Conservation (phyloP, 1,284 basidiomycete genomes). For the Heterobasidion parviporum region DNA sequence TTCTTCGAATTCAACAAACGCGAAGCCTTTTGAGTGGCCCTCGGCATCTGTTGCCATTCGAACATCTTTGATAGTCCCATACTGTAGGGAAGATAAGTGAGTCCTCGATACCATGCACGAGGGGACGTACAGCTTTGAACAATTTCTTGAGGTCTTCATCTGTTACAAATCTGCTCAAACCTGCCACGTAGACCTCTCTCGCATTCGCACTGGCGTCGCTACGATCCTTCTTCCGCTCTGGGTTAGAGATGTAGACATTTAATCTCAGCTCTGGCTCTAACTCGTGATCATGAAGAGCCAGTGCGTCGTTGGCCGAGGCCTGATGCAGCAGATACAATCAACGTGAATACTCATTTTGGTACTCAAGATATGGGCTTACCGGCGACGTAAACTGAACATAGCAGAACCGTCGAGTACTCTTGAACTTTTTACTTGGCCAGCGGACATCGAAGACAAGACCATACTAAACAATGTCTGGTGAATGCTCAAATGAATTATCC, state of each 20-base stretch:
- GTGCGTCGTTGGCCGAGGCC: conserved; percentile 69
- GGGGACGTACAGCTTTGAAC: conserved; percentile 57
- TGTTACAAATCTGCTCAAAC: conserved; percentile 68
- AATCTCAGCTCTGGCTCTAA: conserved; percentile 60
- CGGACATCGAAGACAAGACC: conserved; percentile 90
- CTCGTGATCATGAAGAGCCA: conserved; percentile 73
- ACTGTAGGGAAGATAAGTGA: conserved; percentile 36
- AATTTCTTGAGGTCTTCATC: conserved; percentile 69
- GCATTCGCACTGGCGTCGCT: conserved; percentile 81
- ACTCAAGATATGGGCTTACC: conserved; percentile 33
- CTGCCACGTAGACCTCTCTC: conserved; percentile 80
- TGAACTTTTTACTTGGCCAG: conserved; percentile 98
- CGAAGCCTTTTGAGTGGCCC: conserved; percentile 77
- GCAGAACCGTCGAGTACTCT: conserved; percentile 84
- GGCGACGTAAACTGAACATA: conserved; percentile 89
- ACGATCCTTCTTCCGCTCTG: conserved; percentile 79
- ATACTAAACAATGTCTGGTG: conserved; percentile 43
- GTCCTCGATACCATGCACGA: not conserved
- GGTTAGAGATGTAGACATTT: conserved; percentile 86
- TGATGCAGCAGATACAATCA: conserved; percentile 19
- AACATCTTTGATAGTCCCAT: conserved; percentile 75
- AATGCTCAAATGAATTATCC: not conserved
- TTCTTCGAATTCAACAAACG: conserved; percentile 86
- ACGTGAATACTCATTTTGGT: not conserved
- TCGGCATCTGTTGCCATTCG: conserved; percentile 70